Evolutionary conservation across 495 filamentous ascomycete genomes (phyloP).

Genomic region (Halenospora varia): DNA sequence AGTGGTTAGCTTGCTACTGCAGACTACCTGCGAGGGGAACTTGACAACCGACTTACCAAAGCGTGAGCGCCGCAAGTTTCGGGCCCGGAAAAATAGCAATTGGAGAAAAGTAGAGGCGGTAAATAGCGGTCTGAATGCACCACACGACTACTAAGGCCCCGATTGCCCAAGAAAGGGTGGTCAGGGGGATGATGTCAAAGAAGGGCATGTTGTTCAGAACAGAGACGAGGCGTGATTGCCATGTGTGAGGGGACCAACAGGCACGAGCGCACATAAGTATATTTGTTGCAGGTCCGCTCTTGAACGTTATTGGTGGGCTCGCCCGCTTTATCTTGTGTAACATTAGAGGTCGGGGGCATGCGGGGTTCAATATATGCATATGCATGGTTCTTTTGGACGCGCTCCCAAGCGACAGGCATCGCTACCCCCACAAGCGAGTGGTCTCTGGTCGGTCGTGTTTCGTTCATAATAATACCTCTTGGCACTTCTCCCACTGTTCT

Average conservation of each 20-base stretch:
- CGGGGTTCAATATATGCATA: not conserved
- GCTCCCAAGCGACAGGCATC: not conserved
- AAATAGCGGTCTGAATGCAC: not conserved
- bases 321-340: not conserved
- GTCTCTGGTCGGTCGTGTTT: not conserved
- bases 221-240: not conserved
- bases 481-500: not conserved
- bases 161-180: not conserved
- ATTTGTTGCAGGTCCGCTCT: not conserved
- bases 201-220: not conserved
- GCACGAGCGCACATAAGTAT: not conserved
- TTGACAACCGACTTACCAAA: slow-evolving; percentile 30
- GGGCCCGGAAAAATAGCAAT: slow-evolving; percentile 44
- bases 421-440: not conserved
- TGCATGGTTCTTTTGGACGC: not conserved
- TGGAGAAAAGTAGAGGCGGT: slow-evolving; percentile 39
- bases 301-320: not conserved
- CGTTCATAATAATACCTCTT: not conserved
- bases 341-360: no score
- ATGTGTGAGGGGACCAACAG: not conserved
- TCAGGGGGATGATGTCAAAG: not conserved
- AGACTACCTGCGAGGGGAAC: slow-evolving; percentile 16
- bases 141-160: not conserved
- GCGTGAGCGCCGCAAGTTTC: slow-evolving; percentile 37
- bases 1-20: slow-evolving; percentile 13